Evolutionary conservation across 176 grass and related monocot species (phyloP).

Genomic region (Sorghum bicolor): DNA sequence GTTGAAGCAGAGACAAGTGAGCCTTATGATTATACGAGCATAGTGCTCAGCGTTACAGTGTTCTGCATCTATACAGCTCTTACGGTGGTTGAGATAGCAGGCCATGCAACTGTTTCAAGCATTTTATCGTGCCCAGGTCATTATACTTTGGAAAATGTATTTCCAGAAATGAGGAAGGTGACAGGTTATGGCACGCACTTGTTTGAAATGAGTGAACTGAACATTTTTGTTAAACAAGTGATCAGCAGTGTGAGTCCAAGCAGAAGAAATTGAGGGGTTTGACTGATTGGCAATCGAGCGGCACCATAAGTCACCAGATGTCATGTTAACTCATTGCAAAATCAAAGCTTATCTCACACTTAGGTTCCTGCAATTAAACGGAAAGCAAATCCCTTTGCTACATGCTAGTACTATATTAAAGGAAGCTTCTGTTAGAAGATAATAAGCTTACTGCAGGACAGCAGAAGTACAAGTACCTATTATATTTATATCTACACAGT

Average conservation of each 20-base stretch:
- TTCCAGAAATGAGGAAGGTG: background rate
- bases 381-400: background rate
- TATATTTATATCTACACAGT: background rate
- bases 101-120: conserved; percentile 47
- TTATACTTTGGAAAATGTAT: conserved; percentile 22
- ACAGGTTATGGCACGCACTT: background rate
- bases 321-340: background rate
- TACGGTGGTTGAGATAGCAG: conserved; percentile 41
- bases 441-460: background rate
- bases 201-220: background rate
- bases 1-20: conserved; percentile 31
- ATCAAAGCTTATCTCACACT: background rate
- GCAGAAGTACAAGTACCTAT: background rate
- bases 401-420: background rate
- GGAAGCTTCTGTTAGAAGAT: background rate
- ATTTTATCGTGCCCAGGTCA: conserved; percentile 25
- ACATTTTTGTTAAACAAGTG: background rate
- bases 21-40: conserved; percentile 38
- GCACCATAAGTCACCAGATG: background rate
- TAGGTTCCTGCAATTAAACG: background rate
- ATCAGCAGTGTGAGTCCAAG: background rate
- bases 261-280: background rate
- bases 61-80: conserved; percentile 50
- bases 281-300: background rate
- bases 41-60: conserved; percentile 32